Conservation (phyloP, 2,329 filamentous ascomycete species). For the Ophiostoma angusticollis region DNA sequence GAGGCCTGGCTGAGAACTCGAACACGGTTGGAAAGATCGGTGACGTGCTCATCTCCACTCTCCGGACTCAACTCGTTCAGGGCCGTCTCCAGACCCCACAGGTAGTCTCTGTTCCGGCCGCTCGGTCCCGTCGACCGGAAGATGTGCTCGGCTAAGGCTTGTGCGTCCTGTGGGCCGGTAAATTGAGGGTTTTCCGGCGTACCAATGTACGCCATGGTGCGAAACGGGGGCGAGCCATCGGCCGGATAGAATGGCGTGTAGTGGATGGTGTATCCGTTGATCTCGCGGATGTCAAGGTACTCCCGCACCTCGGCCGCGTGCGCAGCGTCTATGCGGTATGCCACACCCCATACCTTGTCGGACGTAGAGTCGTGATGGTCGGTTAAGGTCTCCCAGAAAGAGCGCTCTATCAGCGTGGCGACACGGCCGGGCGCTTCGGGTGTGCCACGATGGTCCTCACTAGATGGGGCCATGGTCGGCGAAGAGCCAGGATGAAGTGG, state of each 20-base stretch:
- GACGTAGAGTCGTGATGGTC: constrained; percentile 49
- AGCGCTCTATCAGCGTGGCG: constrained; percentile 76
- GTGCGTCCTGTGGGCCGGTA: constrained; percentile 67
- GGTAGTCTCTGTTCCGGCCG: constrained; percentile 80
- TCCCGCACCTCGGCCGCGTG: constrained; percentile 67
- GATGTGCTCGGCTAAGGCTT: constrained; percentile 70
- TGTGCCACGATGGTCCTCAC: constrained; percentile 89
- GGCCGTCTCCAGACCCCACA: constrained; percentile 66
- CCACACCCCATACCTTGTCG: constrained; percentile 75
- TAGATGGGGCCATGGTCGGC: constrained; percentile 24
- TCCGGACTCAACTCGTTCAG: constrained; percentile 60
- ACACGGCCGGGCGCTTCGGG: constrained; percentile 79
- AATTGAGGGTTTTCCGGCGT: constrained; percentile 91
- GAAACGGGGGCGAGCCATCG: constrained; percentile 28
- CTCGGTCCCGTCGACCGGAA: constrained; percentile 65
- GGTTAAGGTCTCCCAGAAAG: constrained; percentile 69
- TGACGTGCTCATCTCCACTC: constrained; percentile 73
- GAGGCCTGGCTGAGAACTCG: constrained; percentile 37
- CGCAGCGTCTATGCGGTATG: constrained; percentile 66
- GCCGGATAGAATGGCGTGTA: constrained; percentile 71
- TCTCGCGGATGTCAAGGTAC: constrained; percentile 92
- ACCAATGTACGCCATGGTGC: constrained; percentile 78
- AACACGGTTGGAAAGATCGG: constrained; percentile 64
- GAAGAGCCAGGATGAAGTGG: background rate
- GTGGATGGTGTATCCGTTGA: constrained; percentile 93